These are phyloP conservation scores for Claviceps spartinae DNA, from an alignment of 2,329 filamentous ascomycete genomes.

Conservation along the genomic window DNA sequence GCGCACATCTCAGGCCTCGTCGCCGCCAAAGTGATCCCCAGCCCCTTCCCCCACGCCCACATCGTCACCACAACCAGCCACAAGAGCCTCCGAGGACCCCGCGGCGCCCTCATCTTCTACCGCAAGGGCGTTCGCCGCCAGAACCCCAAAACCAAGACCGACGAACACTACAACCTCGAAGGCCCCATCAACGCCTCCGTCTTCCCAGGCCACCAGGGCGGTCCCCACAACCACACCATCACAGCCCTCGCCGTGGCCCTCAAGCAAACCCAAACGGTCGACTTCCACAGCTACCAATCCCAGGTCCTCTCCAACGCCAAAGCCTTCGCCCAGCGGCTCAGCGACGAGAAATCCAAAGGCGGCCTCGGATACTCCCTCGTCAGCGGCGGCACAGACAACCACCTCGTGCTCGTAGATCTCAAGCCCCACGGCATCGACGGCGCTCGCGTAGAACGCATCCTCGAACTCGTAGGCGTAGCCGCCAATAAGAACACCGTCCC, in stretches of 20 bases:
- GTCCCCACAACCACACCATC: conserved; percentile 98
- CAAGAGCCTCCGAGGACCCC: conserved; percentile 89
- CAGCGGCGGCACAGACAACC: conserved; percentile 90
- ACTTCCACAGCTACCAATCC: conserved; percentile 87
- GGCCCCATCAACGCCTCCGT: conserved; percentile 89
- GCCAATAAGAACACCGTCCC: conserved; percentile 99
- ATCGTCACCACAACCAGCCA: conserved; percentile 97
- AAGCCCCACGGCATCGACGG: conserved; percentile 83
- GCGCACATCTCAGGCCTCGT: conserved; percentile 93
- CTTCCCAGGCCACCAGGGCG: conserved; percentile 95
- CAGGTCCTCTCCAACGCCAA: conserved; percentile 85
- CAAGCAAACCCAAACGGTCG: conserved; percentile 78
- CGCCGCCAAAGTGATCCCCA: conserved; percentile 79
- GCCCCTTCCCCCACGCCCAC: conserved; percentile 80
- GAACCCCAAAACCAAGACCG: conserved; percentile 73
- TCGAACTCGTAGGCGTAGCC: conserved; percentile 90
- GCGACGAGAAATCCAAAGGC: conserved; percentile 57
- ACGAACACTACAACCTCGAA: conserved; percentile 83
- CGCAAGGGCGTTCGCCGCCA: conserved; percentile 77
- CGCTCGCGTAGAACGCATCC: conserved; percentile 73
- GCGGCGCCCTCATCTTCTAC: conserved; percentile 98
- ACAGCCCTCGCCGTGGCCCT: conserved; percentile 87
- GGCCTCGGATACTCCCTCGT: conserved; percentile 80
- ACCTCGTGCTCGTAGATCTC: conserved; percentile 84
- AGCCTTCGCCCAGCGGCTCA: conserved; percentile 59